Base-by-base conservation (phyloP, 2,329 filamentous ascomycete genomes). In the Beauveria australis region DNA sequence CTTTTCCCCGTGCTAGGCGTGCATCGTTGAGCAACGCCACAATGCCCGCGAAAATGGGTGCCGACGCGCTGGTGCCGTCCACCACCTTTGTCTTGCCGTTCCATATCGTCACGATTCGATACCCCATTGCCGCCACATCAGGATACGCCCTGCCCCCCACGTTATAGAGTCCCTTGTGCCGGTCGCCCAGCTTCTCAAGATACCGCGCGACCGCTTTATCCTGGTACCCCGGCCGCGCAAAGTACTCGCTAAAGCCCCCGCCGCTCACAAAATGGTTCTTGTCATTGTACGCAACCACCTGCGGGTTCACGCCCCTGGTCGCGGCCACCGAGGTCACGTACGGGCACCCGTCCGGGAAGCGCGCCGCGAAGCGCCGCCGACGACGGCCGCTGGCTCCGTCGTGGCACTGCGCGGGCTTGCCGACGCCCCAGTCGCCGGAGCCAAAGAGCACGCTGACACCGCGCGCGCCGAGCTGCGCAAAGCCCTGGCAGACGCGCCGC, bases 301-400 rank as follows among this genome's bases (percentile, higher is more conserved):
- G 48, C 2, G 84, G 84, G 24, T 64, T 78, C 63, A 61, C 65
- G 7, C 56, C 77, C 62, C 75, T 73, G 0, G 82, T 85, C 5
- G 79, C 83, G 12, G 83, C 83, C 6, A 86, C 81, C 0, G 78
- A 70, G 0, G 83, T 86, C 53, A 86, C 76, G 62, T 79, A 86
- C 0, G 83, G 83, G 67, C 83, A 74, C 1, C 67, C 64, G 16
- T 69, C 70, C 5, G 63, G 63, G 40, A 63, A 64, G 19, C 62
- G 59, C 9, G 63, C 48, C 5, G 57, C 57, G n/a, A 59, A 59
- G 6, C 47, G 44, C 1, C 1, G 8, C 8, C 28, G 28, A 1
- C 8, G 28, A 28, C 8, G 28, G 5, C 18, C 12, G 30, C 33
- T 18, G 4, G 46, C n/a, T 5, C n/a, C 19, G 47, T 52, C 33